Evolutionary conservation across 768 basidiomycete genomes (phyloP).

Genomic region (Naganishia friedmannii): DNA sequence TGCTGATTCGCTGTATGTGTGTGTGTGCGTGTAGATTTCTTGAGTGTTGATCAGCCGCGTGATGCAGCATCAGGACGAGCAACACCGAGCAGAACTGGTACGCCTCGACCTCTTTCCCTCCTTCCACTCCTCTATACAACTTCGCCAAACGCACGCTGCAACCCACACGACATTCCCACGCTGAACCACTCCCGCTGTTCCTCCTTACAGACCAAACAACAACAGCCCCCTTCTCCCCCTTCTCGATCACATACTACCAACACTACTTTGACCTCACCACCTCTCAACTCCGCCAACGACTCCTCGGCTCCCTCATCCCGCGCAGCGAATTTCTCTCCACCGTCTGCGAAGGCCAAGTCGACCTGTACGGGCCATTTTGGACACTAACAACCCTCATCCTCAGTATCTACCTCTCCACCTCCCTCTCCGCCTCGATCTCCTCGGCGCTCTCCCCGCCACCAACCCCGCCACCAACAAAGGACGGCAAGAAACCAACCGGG

Average conservation of each 20-base stretch:
- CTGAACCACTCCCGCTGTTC: too few relatives aligned
- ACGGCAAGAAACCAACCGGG: conserved; percentile 55
- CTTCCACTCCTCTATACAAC: too few relatives aligned
- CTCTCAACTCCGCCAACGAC: conserved; percentile 41
- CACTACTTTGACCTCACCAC: conserved; percentile 50
- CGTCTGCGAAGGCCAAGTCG: conserved; percentile 49
- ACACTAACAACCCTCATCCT: conserved; percentile 92
- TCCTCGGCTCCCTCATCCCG: conserved; percentile 44
- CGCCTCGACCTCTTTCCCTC: too few relatives aligned
- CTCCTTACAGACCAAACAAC: conserved; percentile 8
- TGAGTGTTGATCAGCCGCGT: conserved; percentile 7
- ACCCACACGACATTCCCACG: too few relatives aligned
- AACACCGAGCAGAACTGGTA: background rate
- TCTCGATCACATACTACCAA: conserved; percentile 51
- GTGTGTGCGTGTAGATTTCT: conserved; percentile 9
- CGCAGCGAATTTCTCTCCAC: conserved; percentile 45
- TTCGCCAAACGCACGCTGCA: too few relatives aligned
- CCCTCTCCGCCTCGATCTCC: conserved; percentile 79
- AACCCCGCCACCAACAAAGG: conserved; percentile 24
- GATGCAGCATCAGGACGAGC: conserved; percentile 12
- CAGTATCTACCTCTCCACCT: conserved; percentile 86
- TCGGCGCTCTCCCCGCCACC: conserved; percentile 71
- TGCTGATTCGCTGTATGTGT: too few relatives aligned
- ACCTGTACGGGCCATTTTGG: conserved; percentile 74
- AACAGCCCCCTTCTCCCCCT: conserved; percentile 44